A percentile compares a stretch with the other conserved stretches of the same genome.
Evolutionary conservation across 352 stramenopile species (phyloP).

Genomic region (Elongisporangium undulatum): DNA sequence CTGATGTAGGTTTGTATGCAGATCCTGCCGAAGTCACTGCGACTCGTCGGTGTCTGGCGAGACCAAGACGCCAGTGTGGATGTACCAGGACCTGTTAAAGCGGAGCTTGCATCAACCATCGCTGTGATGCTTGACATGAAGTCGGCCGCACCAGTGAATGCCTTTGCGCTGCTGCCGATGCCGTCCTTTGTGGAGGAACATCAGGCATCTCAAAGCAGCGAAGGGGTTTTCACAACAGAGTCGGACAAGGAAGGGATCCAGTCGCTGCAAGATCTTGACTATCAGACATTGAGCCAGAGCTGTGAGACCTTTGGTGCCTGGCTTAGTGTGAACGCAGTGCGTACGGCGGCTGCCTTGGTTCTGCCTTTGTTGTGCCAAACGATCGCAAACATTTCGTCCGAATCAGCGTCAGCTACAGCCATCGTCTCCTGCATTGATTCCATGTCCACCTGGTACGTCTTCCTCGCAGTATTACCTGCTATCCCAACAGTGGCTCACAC

Average conservation of each 20-base stretch:
- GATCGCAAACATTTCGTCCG: conserved; percentile 15
- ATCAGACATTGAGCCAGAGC: conserved; percentile 21
- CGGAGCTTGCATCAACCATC: conserved; percentile 50
- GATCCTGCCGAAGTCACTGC: conserved; percentile 29
- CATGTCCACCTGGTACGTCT: conserved; percentile 17
- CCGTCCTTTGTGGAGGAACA: conserved; percentile 53
- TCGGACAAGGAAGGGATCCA: not conserved
- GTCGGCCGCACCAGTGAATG: conserved; percentile 27
- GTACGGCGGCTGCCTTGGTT: conserved; percentile 31
- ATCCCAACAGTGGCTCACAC: not conserved
- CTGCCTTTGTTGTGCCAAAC: conserved; percentile 32
- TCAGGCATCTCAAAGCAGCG: not conserved
- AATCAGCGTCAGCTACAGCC: conserved; percentile 8
- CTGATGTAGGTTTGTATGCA: not conserved
- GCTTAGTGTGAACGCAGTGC: conserved; percentile 18
- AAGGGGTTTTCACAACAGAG: not conserved
- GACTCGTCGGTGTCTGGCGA: conserved; percentile 19
- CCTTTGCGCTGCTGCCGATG: conserved; percentile 47
- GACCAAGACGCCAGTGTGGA: conserved; percentile 1
- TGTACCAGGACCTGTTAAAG: conserved; percentile 37
- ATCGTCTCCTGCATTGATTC: conserved; percentile 12
- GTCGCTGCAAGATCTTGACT: not conserved
- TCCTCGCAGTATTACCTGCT: not conserved
- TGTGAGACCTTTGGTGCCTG: conserved; percentile 36
- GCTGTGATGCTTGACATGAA: conserved; percentile 55